A percentile compares a stretch with the other conserved stretches of the same genome.
Conservation (phyloP, 2,329 filamentous ascomycete genomes). For the Scopulariopsis brevicaulis region DNA sequence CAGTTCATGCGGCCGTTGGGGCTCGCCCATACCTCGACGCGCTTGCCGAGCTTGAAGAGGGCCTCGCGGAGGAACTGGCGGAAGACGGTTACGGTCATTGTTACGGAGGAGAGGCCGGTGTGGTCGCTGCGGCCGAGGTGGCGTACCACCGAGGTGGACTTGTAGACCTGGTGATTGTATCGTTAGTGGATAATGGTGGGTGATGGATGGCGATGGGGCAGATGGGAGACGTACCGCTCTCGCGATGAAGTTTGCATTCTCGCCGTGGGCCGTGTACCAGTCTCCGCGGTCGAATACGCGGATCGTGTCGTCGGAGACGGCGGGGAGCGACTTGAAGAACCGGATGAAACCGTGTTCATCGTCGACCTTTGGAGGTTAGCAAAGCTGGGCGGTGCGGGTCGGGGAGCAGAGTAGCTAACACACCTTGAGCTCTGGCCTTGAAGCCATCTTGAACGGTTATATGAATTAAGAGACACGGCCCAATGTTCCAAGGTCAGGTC, state of each 20-base stretch:
- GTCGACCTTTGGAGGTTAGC: constrained; percentile 53
- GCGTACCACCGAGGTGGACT: constrained; percentile 89
- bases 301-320: constrained; percentile 61
- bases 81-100: constrained; percentile 90
- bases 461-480: background rate
- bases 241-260: constrained; percentile 76
- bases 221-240: constrained; percentile 42
- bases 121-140: constrained; percentile 77
- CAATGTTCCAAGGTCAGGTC: background rate
- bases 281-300: constrained; percentile 91
- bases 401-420: background rate
- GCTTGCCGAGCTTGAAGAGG: constrained; percentile 80
- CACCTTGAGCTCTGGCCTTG: constrained; percentile 62
- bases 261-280: constrained; percentile 88
- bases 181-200: background rate
- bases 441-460: constrained; percentile 48
- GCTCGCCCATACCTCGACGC: constrained; percentile 82
- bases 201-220: background rate
- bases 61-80: constrained; percentile 92
- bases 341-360: constrained; percentile 96
- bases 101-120: constrained; percentile 83
- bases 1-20: constrained; percentile 72
- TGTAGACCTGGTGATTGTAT: constrained; percentile 60
- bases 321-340: constrained; percentile 80
- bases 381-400: background rate